Evolutionary conservation across 306 rosid species (phyloP), one percentile per base, ranked within the genome.

Genomic region (Cicer bijugum): DNA sequence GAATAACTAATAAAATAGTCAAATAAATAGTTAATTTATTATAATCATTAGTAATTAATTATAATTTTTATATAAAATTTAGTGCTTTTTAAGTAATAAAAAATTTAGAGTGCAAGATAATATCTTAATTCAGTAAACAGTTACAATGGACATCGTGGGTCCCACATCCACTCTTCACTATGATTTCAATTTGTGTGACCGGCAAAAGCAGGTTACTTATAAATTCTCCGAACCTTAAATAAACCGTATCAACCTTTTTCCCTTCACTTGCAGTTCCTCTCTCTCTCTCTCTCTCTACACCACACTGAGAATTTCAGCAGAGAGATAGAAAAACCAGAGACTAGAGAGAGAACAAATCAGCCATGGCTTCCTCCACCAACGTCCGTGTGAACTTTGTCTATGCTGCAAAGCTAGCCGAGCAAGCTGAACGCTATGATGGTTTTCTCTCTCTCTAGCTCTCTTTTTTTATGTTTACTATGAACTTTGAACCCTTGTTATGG

Each of bases 391-490:
- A 67, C 61, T 72, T 72, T 17, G 66, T 80, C 74, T 80, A 67
- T 69, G 44, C 46, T 16, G 87, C 87, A 59, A 80, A 76, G 65
- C 47, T 83, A 4, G 79, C 84, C 11, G 84, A 83, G 23, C 79
- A 79, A 71, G 72, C 86, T 28, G 84, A 80, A 57, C 87, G 84
- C 57, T 84, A 84, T 42, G 82, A 80, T 15, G 87, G 87, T 84
- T 63, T 74, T 74, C 70, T 69, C 43, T 75, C 68, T 74, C 71
- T 63, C 33, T 78, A n/a, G 35, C 28, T 40, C 76, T 33, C 40
- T 16, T 16, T 9, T 47, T 46, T 12, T 19, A 69, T 60, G 39
- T 58, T 19, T 50, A 42, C 43, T 75, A 10, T 66, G 9, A 58
- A 5, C 9, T 58, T 58, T 58, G 15, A 43, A 43, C 47, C 9